Conservation (phyloP, 2,329 filamentous ascomycete species). For the Drechmeria coniospora region DNA sequence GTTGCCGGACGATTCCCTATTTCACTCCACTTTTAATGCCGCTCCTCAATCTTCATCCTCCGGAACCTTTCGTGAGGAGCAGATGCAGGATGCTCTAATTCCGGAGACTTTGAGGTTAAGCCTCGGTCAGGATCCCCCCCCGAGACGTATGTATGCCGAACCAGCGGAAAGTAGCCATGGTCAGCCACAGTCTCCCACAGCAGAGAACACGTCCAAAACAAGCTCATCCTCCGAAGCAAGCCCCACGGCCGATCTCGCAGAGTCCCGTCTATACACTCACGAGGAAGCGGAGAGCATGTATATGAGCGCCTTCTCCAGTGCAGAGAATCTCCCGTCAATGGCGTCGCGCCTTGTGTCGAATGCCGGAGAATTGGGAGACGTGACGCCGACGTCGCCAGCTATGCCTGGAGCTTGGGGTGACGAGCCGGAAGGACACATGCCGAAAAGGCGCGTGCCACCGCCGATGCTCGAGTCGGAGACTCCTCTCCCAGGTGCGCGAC, state of each 20-base stretch:
- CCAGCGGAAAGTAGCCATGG: too few relatives aligned
- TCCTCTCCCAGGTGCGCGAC: not conserved
- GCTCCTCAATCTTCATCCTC: conserved; percentile 7
- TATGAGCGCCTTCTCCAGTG: conserved; percentile 53
- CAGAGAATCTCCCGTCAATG: conserved; percentile 13
- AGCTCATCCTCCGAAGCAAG: conserved; percentile 2
- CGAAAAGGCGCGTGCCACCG: too few relatives aligned
- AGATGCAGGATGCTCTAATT: not conserved
- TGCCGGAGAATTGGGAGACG: not conserved
- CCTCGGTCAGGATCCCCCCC: not conserved
- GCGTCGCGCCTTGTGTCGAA: not conserved
- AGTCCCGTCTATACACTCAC: conserved; percentile 60
- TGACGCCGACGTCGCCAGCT: not conserved
- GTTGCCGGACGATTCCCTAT: conserved; percentile 5
- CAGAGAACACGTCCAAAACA: too few relatives aligned
- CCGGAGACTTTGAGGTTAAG: not conserved
- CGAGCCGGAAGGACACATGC: conserved; percentile 9
- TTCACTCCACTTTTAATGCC: conserved; percentile 12
- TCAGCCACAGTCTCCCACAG: too few relatives aligned
- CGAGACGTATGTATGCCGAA: too few relatives aligned
- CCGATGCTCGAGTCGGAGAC: too few relatives aligned
- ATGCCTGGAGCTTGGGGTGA: conserved; percentile 41
- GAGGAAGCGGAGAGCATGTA: conserved; percentile 81
- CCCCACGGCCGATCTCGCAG: conserved; percentile 33
- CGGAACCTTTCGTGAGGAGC: not conserved